Base-by-base conservation (phyloP, 2,329 filamentous ascomycete genomes). In the Daldinia sp. region DNA sequence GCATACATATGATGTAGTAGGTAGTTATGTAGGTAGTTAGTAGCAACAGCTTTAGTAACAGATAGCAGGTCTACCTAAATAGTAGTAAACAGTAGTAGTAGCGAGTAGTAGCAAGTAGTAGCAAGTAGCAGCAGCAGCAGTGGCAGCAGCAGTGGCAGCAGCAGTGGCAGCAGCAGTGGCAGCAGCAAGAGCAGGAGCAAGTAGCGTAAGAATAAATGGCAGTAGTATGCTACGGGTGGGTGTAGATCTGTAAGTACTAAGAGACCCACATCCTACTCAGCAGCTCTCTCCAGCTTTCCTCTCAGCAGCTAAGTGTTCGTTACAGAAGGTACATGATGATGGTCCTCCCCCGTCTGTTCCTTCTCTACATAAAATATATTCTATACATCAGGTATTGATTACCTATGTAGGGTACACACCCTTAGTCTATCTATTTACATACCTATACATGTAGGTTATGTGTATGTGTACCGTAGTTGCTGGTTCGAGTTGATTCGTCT, bases 221-320 rank as follows among this genome's bases (percentile, higher is more conserved):
- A 42, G 37, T 44, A 44, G 39, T 26, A 57, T 7, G 9, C 37
- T 57, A 39, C 26, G 26, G 26, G 54, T 13, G 39, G 54, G 39
- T 57, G 54, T 60, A 60, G 44, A 42, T 42, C 37, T 44, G 54
- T 57, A 57, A 57, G 26, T 39, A 18, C 39, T 41, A 39, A 23
- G 33, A 57, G 54, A 44, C 26, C 54, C 54, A 57, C 54, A 30
- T 41, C 37, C 26, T 44, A 30, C 20, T 39, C 35, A 39, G 35
- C 35, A 39, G 35, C 30, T 35, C 18, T 26, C 51, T 54, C 18
- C 51, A 54, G 46, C 46, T 42, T 42, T 35, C 20, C 23, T 26
- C 23, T 44, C 9, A 23, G 18, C 42, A 44, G 46, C 15, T 28
- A 50, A 50, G 46, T 50, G 26, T 50, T 30, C 23, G 23, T 48